Percentiles rank a stretch among this genome's conserved stretches.
Conservation (phyloP, 2,329 filamentous ascomycete genomes). For the Colletotrichum ledebouriae region DNA sequence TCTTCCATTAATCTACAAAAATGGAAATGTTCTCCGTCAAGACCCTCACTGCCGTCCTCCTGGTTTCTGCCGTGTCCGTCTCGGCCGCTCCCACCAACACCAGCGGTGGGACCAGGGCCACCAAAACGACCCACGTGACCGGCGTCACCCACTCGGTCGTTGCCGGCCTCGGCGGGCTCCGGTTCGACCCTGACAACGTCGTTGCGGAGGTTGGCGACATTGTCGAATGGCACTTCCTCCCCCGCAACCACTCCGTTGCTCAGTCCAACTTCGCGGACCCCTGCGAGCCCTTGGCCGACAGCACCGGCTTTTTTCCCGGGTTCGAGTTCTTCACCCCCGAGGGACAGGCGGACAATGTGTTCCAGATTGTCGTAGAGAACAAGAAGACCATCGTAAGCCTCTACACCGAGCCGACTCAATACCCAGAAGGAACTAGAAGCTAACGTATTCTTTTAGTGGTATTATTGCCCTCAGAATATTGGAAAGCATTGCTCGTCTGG, state of each 20-base stretch:
- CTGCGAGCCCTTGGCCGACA: constrained; percentile 56
- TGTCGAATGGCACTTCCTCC: constrained; percentile 68
- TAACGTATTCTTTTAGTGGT: constrained; percentile 45
- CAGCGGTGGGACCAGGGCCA: constrained; percentile 46
- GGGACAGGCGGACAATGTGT: constrained; percentile 56
- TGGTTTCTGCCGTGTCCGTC: constrained; percentile 46
- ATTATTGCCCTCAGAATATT: constrained; percentile 56
- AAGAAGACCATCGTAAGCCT: constrained; percentile 54
- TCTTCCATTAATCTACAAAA: not conserved
- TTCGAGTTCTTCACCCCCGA: constrained; percentile 56
- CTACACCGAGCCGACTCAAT: constrained; percentile 53
- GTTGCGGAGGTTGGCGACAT: constrained; percentile 63
- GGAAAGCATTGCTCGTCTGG: constrained; percentile 62
- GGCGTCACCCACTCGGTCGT: constrained; percentile 61
- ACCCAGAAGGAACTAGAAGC: not conserved
- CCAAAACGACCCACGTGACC: constrained; percentile 53
- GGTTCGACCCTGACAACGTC: constrained; percentile 65
- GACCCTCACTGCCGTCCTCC: constrained; percentile 47
- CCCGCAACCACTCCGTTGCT: constrained; percentile 63
- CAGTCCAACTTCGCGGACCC: constrained; percentile 58
- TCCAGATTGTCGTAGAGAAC: constrained; percentile 59
- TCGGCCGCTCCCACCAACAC: constrained; percentile 52
- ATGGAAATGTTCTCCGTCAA: constrained; percentile 52
- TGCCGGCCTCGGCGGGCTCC: constrained; percentile 60
- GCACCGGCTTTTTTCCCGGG: constrained; percentile 59